Evolutionary conservation across 768 basidiomycete genomes (phyloP).

Genomic region (Tylopilus vinaceipallidus): DNA sequence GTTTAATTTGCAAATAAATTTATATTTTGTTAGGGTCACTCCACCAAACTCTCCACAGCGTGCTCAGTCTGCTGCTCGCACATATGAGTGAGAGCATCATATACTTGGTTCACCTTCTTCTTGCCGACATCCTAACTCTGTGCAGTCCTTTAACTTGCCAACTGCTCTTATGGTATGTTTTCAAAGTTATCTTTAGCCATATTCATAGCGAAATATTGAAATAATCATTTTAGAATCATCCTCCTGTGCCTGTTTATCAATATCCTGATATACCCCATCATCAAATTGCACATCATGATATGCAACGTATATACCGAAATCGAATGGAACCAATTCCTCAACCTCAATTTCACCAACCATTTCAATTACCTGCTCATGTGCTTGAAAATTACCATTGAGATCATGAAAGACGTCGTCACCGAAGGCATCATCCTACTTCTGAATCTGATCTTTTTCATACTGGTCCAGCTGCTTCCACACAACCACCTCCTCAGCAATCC

Average conservation of each 20-base stretch:
- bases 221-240: neutral
- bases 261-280: neutral
- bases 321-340: no score
- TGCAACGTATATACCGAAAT: neutral
- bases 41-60: neutral
- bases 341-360: no score
- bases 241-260: conserved; percentile 1
- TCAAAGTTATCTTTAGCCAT: neutral
- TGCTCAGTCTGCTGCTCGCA: neutral
- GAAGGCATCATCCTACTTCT: neutral
- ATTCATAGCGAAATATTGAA: neutral
- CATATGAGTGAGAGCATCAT: neutral
- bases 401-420: neutral
- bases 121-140: neutral
- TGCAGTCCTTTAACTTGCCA: neutral
- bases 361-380: neutral
- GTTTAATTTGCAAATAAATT: neutral
- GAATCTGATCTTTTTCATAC: no score
- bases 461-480: no score
- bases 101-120: neutral
- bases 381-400: neutral
- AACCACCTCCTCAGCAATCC: no score
- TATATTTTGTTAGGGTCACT: neutral
- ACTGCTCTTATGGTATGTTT: neutral
- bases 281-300: conserved; percentile 2